phyloP scores from a whole-genome alignment of 2,329 filamentous ascomycete species.

The Amylocarpus encephaloides region DNA sequence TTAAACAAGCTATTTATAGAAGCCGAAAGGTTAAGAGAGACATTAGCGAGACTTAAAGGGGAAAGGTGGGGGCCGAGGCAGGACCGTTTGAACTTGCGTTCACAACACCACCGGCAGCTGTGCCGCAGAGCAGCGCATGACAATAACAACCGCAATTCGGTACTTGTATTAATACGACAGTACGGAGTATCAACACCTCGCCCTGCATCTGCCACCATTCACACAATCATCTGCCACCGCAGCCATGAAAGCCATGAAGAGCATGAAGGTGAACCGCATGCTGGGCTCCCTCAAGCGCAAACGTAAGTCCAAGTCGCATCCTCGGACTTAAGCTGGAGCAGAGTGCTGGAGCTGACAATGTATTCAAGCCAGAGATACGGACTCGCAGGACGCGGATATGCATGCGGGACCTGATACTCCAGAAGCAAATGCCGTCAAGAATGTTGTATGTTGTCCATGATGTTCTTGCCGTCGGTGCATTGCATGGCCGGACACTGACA shows the following conservation, averaged over 20 bases:
- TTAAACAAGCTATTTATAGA: too few relatives aligned
- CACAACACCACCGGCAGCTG: not conserved
- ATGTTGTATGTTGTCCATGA: slow-evolving; percentile 49
- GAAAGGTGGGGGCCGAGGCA: too few relatives aligned
- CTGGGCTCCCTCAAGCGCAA: slow-evolving; percentile 30
- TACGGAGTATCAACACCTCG: not conserved
- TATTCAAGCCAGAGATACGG: slow-evolving; percentile 10
- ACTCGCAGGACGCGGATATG: slow-evolving; percentile 13
- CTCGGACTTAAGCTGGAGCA: not conserved
- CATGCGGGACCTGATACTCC: slow-evolving; percentile 48
- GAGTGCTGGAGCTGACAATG: not conserved
- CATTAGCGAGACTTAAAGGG: too few relatives aligned
- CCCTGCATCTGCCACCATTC: not conserved
- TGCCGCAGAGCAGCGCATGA: not conserved
- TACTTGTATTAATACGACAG: not conserved
- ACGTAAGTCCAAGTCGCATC: slow-evolving; percentile 13
- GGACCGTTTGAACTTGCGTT: too few relatives aligned
- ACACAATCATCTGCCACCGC: not conserved
- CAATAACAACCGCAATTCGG: not conserved
- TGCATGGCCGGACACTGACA: slow-evolving; percentile 3
- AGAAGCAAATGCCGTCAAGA: slow-evolving; percentile 58
- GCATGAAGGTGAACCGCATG: slow-evolving; percentile 30
- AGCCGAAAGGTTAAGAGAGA: too few relatives aligned
- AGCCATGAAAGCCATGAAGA: slow-evolving; percentile 32
- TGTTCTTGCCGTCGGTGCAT: not conserved